A percentile compares a stretch with the other conserved stretches of the same genome.
phyloP scores from a whole-genome alignment of 345 rosid species.

The Lepidium sativum region DNA sequence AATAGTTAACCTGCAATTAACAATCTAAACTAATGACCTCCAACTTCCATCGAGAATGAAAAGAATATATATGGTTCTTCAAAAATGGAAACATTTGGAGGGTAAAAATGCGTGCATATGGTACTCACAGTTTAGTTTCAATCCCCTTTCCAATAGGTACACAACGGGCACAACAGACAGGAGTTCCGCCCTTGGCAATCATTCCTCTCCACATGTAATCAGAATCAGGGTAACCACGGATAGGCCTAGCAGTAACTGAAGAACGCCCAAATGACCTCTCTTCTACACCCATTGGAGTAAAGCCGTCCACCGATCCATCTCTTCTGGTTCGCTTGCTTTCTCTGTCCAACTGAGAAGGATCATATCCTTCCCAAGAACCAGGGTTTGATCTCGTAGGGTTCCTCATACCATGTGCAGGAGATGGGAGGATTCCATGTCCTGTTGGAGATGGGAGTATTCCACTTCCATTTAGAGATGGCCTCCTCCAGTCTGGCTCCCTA shows the following conservation, averaged over 20 bases:
- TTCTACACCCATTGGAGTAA: slow-evolving; percentile 28
- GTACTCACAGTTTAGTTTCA: slow-evolving; percentile 47
- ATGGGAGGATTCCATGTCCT: slow-evolving; percentile 47
- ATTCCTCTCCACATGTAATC: slow-evolving; percentile 64
- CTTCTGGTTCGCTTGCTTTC: slow-evolving; percentile 66
- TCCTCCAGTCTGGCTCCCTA: slow-evolving; percentile 56
- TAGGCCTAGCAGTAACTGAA: slow-evolving; percentile 26
- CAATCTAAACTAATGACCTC: not conserved
- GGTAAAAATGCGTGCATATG: not conserved
- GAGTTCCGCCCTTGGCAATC: slow-evolving; percentile 61
- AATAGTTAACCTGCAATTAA: not conserved
- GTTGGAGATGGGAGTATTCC: slow-evolving; percentile 57
- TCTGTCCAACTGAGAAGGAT: slow-evolving; percentile 51
- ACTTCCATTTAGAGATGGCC: slow-evolving; percentile 55
- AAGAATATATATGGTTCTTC: not conserved
- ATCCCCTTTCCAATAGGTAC: slow-evolving; percentile 43
- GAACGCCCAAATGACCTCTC: slow-evolving; percentile 42
- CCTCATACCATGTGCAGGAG: slow-evolving; percentile 47
- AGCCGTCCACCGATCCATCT: slow-evolving; percentile 45
- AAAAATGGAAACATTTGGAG: not conserved
- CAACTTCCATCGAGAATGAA: not conserved
- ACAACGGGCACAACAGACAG: slow-evolving; percentile 55
- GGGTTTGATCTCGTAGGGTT: slow-evolving; percentile 43
- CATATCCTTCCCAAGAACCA: slow-evolving; percentile 73
- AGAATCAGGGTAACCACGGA: slow-evolving; percentile 33